phyloP scores from a whole-genome alignment of 345 rosid genomes.

The Lenwebbia sp. region DNA sequence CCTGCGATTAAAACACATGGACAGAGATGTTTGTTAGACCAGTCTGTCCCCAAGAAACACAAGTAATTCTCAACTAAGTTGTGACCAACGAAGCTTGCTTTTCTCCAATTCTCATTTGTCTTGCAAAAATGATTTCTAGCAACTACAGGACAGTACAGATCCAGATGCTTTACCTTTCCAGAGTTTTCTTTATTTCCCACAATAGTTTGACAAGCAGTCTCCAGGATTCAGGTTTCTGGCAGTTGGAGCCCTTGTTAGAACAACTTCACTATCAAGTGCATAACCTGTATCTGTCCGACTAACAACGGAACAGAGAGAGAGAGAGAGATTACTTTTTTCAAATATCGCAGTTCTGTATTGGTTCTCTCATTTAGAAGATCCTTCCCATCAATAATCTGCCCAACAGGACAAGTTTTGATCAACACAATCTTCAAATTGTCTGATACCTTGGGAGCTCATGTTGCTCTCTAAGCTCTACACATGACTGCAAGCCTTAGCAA shows the following conservation, averaged over 20 bases:
- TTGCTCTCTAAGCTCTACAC: neutral
- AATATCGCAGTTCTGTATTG: slow-evolving; percentile 43
- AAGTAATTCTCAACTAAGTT: neutral
- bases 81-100: neutral
- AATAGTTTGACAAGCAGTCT: slow-evolving; percentile 89
- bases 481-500: neutral
- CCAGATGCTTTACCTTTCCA: slow-evolving; percentile 46
- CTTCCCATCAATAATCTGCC: slow-evolving; percentile 63
- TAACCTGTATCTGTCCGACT: neutral
- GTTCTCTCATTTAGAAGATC: slow-evolving; percentile 78
- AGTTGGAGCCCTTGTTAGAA: neutral
- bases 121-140: neutral
- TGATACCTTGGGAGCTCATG: neutral
- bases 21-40: neutral
- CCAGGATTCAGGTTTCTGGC: slow-evolving; percentile 83
- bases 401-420: neutral
- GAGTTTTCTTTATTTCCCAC: slow-evolving; percentile 79
- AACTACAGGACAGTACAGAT: neutral
- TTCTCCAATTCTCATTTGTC: neutral
- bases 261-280: neutral
- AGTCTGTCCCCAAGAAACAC: neutral
- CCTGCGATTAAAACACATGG: slow-evolving; percentile 21
- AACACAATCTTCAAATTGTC: neutral
- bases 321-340: slow-evolving; percentile 43
- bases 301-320: neutral